These are phyloP conservation scores for Herpetomonas tarakana DNA, from an alignment of 208 protist species.

Conservation along the genomic window DNA sequence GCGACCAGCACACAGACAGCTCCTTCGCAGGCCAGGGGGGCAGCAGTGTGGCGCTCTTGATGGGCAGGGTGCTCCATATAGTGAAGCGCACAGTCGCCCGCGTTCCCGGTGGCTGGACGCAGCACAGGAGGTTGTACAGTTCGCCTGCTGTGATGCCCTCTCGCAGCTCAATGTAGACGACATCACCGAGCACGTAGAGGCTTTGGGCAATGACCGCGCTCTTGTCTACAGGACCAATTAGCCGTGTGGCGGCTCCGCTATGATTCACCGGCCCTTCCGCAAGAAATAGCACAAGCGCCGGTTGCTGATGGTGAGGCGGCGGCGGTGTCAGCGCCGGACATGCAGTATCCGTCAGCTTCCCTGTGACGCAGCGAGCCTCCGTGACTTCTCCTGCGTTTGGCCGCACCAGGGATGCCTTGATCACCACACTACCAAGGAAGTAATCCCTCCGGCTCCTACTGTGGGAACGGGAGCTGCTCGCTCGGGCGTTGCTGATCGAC, in stretches of 20 bases:
- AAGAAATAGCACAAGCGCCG: constrained; percentile 17
- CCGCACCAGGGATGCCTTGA: too few species aligned
- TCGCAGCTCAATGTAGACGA: constrained; percentile 32
- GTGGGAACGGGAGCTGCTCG: too few species aligned
- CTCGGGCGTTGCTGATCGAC: too few species aligned
- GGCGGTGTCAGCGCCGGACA: too few species aligned
- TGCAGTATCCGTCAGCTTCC: too few species aligned
- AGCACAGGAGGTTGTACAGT: constrained; percentile 56
- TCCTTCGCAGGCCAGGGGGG: constrained; percentile 59
- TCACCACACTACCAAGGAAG: too few species aligned
- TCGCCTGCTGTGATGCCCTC: constrained; percentile 16
- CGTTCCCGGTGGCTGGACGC: constrained; percentile 36
- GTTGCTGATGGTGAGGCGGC: background rate
- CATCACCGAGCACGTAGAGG: constrained; percentile 35
- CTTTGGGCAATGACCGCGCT: constrained; percentile 30
- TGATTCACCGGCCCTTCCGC: constrained; percentile 20
- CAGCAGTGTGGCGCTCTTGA: constrained; percentile 26
- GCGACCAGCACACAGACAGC: constrained; percentile 39
- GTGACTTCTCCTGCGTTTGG: too few species aligned
- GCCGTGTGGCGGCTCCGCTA: constrained; percentile 16
- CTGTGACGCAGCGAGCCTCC: too few species aligned
- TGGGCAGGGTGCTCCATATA: constrained; percentile 57
- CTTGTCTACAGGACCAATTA: constrained; percentile 26
- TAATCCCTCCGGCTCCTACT: too few species aligned
- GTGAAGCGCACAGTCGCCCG: constrained; percentile 37